These are phyloP conservation scores for Sporothrix brunneoviolacea DNA, from an alignment of 2,329 filamentous ascomycete genomes.

Conservation along the genomic window DNA sequence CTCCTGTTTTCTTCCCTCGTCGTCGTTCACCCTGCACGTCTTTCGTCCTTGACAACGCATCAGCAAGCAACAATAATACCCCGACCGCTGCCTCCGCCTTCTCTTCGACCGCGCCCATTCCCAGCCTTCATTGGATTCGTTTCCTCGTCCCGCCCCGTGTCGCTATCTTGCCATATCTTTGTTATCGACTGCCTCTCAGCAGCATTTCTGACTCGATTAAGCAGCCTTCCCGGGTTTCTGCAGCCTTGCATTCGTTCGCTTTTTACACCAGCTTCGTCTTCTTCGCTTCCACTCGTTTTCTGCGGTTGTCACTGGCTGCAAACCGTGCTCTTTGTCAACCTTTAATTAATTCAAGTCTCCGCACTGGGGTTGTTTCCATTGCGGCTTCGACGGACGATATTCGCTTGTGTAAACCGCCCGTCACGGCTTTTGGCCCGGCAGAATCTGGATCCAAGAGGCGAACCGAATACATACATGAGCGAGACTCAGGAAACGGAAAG, in stretches of 20 bases:
- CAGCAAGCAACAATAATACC: too few species aligned
- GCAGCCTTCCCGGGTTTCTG: conserved; percentile 2
- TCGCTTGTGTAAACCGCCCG: too few species aligned
- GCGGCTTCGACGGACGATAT: too few species aligned
- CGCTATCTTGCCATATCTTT: conserved; percentile 3
- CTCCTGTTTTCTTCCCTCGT: background rate
- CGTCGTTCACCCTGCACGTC: background rate
- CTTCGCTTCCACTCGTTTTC: background rate
- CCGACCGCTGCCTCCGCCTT: too few species aligned
- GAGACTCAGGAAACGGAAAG: too few species aligned
- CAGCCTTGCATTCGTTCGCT: conserved; percentile 5
- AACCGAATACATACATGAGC: background rate
- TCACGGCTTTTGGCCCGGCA: too few species aligned
- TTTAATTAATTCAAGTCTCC: too few species aligned
- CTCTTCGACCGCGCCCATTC: too few species aligned
- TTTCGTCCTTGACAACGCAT: background rate
- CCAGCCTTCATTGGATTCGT: too few species aligned
- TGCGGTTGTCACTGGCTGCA: too few species aligned
- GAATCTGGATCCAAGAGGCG: background rate
- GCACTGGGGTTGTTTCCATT: too few species aligned
- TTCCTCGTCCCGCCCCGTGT: background rate
- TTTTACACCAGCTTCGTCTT: background rate
- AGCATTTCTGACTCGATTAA: conserved; percentile 3
- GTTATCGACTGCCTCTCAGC: background rate
- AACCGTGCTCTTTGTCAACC: too few species aligned